Percentiles rank a stretch among this genome's conserved stretches.
Evolutionary conservation across 257 asterid genomes (phyloP).

Genomic region (Verbascum thapsus): DNA sequence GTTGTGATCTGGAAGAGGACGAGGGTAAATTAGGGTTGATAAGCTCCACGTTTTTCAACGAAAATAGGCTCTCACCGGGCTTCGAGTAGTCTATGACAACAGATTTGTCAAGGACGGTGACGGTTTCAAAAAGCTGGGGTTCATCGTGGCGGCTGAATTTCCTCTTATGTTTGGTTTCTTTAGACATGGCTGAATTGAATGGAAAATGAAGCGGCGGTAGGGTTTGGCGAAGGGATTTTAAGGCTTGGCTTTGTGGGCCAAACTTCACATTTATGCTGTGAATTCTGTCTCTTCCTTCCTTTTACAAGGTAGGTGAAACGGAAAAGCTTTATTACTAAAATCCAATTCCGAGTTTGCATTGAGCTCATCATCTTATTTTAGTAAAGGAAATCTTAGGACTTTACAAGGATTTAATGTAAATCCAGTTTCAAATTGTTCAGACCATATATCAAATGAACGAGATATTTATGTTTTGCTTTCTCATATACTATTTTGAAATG

Average conservation of each 20-base stretch:
- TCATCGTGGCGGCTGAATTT: not conserved
- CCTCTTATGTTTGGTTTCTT: constrained; percentile 17
- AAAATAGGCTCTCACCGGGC: too few relatives aligned
- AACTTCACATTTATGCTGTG: not conserved
- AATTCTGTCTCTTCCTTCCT: not conserved
- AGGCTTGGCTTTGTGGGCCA: not conserved
- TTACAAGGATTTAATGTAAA: not conserved
- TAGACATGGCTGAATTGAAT: constrained; percentile 3
- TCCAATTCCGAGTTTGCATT: not conserved
- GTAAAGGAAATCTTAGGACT: not conserved
- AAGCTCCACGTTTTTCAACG: too few relatives aligned
- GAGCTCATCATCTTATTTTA: not conserved
- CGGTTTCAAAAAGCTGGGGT: constrained; percentile 1
- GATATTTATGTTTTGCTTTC: not conserved
- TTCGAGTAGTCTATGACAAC: too few relatives aligned
- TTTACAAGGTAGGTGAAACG: not conserved
- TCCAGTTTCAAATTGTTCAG: not conserved
- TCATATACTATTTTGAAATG: not conserved
- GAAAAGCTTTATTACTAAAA: constrained; percentile 1
- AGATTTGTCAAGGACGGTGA: not conserved
- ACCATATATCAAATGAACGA: not conserved
- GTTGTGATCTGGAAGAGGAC: too few relatives aligned
- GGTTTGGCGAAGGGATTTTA: not conserved
- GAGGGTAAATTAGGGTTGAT: too few relatives aligned
- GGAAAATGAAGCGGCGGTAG: constrained; percentile 8